Conservation (phyloP, 2,329 filamentous ascomycete genomes). For the Pseudogymnoascus sp. region DNA sequence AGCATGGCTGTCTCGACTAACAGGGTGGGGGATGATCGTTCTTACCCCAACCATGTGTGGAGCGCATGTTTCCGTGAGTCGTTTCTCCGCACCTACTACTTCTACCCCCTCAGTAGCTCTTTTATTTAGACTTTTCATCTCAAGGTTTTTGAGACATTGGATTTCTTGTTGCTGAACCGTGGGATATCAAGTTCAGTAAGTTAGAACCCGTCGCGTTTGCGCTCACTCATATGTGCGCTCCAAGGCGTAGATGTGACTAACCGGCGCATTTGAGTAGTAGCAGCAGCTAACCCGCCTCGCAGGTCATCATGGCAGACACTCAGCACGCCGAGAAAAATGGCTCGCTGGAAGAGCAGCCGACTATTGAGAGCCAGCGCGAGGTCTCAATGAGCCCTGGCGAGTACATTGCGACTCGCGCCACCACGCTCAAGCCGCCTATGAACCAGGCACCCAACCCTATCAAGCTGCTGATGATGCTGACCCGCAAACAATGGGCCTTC, state of each 20-base stretch:
- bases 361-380: background rate
- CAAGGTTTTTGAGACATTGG: background rate
- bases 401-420: conserved; percentile 46
- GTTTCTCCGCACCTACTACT: background rate
- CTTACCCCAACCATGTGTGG: background rate
- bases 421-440: conserved; percentile 50
- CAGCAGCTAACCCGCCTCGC: background rate
- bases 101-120: background rate
- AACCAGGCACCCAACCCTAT: conserved; percentile 62
- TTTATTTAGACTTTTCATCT: background rate
- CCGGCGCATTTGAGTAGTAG: background rate
- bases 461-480: conserved; percentile 56
- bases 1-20: background rate
- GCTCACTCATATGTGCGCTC: background rate
- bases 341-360: conserved; percentile 1
- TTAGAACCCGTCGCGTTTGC: background rate
- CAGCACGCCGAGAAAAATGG: background rate
- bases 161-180: background rate
- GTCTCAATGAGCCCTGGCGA: conserved; percentile 21
- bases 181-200: background rate
- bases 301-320: conserved; percentile 1
- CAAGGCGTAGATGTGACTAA: background rate
- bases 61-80: background rate
- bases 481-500: conserved; percentile 62
- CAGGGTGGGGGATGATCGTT: background rate